phyloP scores from a whole-genome alignment of 352 stramenopile species.

The Globisporangium spinosum region DNA sequence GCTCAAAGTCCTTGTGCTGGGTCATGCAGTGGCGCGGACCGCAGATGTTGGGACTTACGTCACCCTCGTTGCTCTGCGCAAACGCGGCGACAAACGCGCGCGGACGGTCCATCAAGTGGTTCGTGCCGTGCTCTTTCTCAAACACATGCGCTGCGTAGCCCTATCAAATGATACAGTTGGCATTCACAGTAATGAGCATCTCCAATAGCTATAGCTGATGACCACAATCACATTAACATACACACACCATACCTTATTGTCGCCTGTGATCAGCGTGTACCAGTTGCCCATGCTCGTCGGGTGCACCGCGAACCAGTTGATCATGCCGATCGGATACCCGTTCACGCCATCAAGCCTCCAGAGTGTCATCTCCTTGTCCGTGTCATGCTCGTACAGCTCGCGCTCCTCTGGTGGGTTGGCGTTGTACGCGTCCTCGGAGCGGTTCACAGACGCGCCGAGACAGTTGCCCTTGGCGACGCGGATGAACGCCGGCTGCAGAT shows the following conservation, averaged over 20 bases:
- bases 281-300: constrained; percentile 92
- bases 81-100: constrained; percentile 91
- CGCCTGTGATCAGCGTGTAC: constrained; percentile 91
- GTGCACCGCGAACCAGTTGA: constrained; percentile 94
- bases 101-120: constrained; percentile 74
- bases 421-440: constrained; percentile 86
- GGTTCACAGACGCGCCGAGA: constrained; percentile 85
- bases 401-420: constrained; percentile 86
- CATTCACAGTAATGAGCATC: background rate
- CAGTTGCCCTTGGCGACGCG: constrained; percentile 56
- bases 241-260: constrained; percentile 80
- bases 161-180: constrained; percentile 10
- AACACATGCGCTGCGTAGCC: constrained; percentile 89
- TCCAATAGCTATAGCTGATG: too few species aligned
- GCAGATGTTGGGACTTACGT: constrained; percentile 91
- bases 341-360: constrained; percentile 84
- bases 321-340: constrained; percentile 82
- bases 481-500: constrained; percentile 66
- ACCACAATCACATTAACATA: background rate
- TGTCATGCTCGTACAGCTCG: constrained; percentile 75
- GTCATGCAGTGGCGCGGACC: constrained; percentile 58
- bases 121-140: constrained; percentile 78
- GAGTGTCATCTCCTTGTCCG: constrained; percentile 91
- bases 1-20: constrained; percentile 75
- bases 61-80: constrained; percentile 91